Conservation (phyloP, 345 rosid genomes). For the Corchorus capsularis region DNA sequence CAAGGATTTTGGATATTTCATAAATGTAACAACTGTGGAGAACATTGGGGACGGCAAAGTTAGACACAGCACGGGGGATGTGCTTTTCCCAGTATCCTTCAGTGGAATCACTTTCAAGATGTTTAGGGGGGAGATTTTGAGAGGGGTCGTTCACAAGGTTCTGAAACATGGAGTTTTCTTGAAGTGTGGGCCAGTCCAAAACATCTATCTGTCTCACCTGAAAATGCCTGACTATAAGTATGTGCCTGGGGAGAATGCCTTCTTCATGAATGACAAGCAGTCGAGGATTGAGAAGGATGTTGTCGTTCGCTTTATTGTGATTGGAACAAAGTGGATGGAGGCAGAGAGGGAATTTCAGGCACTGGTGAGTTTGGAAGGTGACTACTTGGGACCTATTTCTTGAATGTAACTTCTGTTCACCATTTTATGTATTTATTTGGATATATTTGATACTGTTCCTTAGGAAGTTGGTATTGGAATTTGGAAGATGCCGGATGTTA, state of each 20-base stretch:
- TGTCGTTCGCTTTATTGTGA: conserved; percentile 59
- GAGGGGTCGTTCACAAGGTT: conserved; percentile 72
- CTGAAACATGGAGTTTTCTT: conserved; percentile 84
- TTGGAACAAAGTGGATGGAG: conserved; percentile 79
- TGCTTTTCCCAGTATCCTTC: conserved; percentile 74
- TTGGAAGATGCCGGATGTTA: background rate
- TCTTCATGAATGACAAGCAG: conserved; percentile 62
- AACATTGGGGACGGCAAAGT: conserved; percentile 78
- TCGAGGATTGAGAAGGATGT: conserved; percentile 63
- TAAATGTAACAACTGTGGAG: conserved; percentile 59
- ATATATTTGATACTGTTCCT: background rate
- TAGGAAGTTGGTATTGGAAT: background rate
- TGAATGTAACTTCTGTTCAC: background rate
- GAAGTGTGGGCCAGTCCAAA: conserved; percentile 69
- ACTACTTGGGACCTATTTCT: conserved; percentile 66
- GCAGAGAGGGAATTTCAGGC: conserved; percentile 85
- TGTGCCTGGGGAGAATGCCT: conserved; percentile 66
- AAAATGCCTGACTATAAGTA: conserved; percentile 73
- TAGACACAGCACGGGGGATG: conserved; percentile 68
- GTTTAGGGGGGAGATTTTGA: conserved; percentile 73
- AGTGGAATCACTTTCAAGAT: conserved; percentile 77
- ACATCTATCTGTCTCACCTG: conserved; percentile 50
- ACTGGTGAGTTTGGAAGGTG: conserved; percentile 77
- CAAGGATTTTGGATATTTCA: conserved; percentile 70
- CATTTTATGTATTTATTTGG: background rate